Percentiles rank a stretch among this genome's conserved stretches.
Evolutionary conservation across 2,329 filamentous ascomycete genomes (phyloP).

Genomic region (Colletotrichum truncatum): DNA sequence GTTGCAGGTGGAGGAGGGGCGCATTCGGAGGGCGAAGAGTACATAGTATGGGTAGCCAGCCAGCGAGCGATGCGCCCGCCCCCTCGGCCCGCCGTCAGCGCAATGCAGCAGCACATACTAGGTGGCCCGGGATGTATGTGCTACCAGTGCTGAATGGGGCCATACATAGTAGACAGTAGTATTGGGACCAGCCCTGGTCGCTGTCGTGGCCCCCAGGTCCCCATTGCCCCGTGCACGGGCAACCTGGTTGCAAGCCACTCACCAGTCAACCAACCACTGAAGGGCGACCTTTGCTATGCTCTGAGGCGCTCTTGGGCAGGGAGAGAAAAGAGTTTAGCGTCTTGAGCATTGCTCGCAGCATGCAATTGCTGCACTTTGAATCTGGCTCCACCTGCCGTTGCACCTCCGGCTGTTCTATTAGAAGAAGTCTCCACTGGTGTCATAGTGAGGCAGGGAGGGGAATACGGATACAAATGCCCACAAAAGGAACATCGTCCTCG

Average conservation of each 20-base stretch:
- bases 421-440: background rate
- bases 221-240: background rate
- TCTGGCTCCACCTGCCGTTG: constrained; percentile 25
- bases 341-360: constrained; percentile 1
- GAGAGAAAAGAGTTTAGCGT: constrained; percentile 12
- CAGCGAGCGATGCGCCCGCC: constrained; percentile 6
- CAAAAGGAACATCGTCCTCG: too few species aligned
- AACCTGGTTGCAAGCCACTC: background rate
- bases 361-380: background rate
- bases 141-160: too few species aligned
- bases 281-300: background rate
- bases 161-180: too few species aligned
- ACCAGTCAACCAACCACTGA: background rate
- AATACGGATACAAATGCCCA: background rate
- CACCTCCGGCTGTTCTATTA: background rate
- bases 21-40: background rate
- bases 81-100: constrained; percentile 12
- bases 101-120: too few species aligned
- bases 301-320: background rate
- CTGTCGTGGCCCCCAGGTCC: background rate
- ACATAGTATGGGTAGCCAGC: background rate
- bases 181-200: too few species aligned
- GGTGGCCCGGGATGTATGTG: too few species aligned
- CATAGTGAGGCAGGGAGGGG: too few species aligned
- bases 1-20: constrained; percentile 9